Base-by-base conservation (phyloP, 2,329 filamentous ascomycete species). In the Monosporascus ibericus region DNA sequence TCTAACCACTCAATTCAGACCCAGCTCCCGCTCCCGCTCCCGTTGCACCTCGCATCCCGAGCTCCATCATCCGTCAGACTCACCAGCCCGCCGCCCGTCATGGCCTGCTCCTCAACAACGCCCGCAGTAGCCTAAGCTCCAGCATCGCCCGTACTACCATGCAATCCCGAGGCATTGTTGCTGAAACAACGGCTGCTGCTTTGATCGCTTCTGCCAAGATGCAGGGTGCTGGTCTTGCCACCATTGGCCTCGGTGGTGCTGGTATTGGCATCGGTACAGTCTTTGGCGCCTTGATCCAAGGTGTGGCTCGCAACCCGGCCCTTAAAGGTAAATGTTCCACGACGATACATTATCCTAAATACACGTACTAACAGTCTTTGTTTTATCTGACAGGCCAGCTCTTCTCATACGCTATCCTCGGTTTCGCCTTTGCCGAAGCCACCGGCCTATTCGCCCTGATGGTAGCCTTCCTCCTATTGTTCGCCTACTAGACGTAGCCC, bases 361-460 rank as follows among this genome's bases (percentile, higher is more conserved):
- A 34, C 11, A 14, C 5, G 30, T 44, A 6, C 48, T 22, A 18
- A 37, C 30, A 27, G 17, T 8, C 25, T 39, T n/a, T 17, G 22
- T 22, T 9, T 40, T 34, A 2, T 8, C 18, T 68, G 79, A 42
- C 39, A 53, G 51, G 48, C 24, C 51, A 53, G 42, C 51, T 53
- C 40, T 53, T 84, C 78, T 76, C 76, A 60, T 83, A 83, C 74
- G 80, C 80, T 74, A 80, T 83, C 74, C 70, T 84, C 66, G 80
- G 80, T 70, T 83, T 83, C 73, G 80, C 80, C 66, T 81, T 84
- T 71, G 78, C 80, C 67, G 80, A 84, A 71, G 80, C 80, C 68
- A 82, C 80, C 63, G 80, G 80, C 69, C 73, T 80, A 55, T 79
- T 80, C 72, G 76, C 77, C 59, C 72, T 79, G 65, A 76, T 75